These are phyloP conservation scores for Bocquillonia castaneifolia DNA, from an alignment of 441 rosid species.

Conservation along the genomic window DNA sequence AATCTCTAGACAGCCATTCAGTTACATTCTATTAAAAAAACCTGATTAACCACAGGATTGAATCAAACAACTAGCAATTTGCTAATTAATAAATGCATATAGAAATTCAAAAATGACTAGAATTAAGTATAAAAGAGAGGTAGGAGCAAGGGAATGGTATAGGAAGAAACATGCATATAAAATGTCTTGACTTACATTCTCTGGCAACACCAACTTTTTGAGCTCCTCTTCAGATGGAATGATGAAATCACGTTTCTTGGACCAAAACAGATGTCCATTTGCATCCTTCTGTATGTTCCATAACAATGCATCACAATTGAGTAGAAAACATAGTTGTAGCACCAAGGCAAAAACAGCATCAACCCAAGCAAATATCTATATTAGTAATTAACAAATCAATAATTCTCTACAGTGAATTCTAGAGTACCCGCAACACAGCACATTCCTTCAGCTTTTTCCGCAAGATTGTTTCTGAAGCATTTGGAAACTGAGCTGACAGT, in stretches of 20 bases:
- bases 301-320: constrained; percentile 22
- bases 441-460: constrained; percentile 74
- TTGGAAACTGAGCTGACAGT: constrained; percentile 60
- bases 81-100: not conserved
- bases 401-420: not conserved
- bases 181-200: constrained; percentile 92
- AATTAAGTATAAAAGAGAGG: not conserved
- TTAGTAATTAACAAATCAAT: not conserved
- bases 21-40: too few species aligned
- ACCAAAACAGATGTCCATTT: constrained; percentile 64
- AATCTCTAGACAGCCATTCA: too few species aligned
- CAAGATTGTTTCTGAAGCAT: constrained; percentile 59
- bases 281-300: constrained; percentile 58
- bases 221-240: constrained; percentile 80
- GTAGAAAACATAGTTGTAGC: constrained; percentile 14
- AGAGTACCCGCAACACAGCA: constrained; percentile 55
- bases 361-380: not conserved
- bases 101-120: not conserved
- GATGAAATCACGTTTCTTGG: constrained; percentile 54
- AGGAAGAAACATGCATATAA: too few species aligned
- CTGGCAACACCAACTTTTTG: constrained; percentile 73
- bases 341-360: constrained; percentile 6
- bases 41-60: not conserved
- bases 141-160: too few species aligned
- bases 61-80: constrained; percentile 3